These are phyloP conservation scores for Aegilops tauschii DNA, from an alignment of 176 grass and related monocot genomes.

Conservation along the genomic window DNA sequence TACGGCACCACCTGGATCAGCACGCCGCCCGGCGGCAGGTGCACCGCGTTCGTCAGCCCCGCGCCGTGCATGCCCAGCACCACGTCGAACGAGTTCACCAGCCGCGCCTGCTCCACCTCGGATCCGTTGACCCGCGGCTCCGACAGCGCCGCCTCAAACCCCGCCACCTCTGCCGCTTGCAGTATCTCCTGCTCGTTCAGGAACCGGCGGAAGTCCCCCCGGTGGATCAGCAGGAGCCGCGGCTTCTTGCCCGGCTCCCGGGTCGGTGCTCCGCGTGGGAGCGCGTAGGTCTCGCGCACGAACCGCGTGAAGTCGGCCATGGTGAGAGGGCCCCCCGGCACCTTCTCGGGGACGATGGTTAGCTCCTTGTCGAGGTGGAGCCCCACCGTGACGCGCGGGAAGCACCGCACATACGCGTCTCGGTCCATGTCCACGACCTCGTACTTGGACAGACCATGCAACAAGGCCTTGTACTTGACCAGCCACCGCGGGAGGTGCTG, in stretches of 20 bases:
- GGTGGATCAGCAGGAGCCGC: slow-evolving; percentile 35
- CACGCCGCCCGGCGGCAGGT: slow-evolving; percentile 41
- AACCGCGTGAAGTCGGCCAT: slow-evolving; percentile 53
- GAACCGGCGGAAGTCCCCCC: neutral
- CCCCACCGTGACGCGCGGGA: slow-evolving; percentile 37
- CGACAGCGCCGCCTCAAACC: slow-evolving; percentile 40
- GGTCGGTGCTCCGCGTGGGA: slow-evolving; percentile 13
- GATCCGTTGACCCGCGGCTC: slow-evolving; percentile 24
- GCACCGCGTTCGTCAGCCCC: slow-evolving; percentile 45
- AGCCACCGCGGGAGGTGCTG: slow-evolving; percentile 42
- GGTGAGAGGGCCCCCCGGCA: slow-evolving; percentile 18
- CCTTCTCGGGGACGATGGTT: slow-evolving; percentile 37
- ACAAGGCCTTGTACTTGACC: slow-evolving; percentile 26
- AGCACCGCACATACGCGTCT: slow-evolving; percentile 48
- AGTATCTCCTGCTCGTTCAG: slow-evolving; percentile 18
- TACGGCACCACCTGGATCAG: slow-evolving; percentile 53
- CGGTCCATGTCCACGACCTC: slow-evolving; percentile 41
- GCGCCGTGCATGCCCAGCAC: slow-evolving; percentile 55
- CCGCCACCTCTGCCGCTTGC: slow-evolving; percentile 23
- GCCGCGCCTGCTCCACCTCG: slow-evolving; percentile 5
- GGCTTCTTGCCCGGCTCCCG: slow-evolving; percentile 12
- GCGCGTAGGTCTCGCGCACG: slow-evolving; percentile 28
- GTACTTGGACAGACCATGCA: slow-evolving; percentile 39
- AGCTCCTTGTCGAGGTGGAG: slow-evolving; percentile 45
- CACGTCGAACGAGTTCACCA: slow-evolving; percentile 51